A percentile compares a stretch with the other conserved stretches of the same genome.
phyloP scores from a whole-genome alignment of 345 rosid species.

The Leavenworthia alabamica region DNA sequence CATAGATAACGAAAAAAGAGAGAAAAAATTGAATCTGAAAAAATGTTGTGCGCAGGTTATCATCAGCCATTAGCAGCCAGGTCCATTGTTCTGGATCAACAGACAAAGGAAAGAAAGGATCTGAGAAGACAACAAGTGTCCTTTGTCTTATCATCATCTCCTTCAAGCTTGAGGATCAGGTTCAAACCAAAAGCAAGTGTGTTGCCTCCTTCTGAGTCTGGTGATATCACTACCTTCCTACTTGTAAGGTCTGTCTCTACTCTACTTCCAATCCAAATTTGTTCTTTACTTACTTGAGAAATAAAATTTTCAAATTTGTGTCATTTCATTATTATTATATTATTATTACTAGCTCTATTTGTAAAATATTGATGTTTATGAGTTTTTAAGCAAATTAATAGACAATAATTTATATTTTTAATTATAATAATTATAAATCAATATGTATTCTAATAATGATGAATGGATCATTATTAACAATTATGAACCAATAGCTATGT shows the following conservation, averaged over 20 bases:
- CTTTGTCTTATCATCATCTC: not conserved
- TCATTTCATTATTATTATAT: not conserved
- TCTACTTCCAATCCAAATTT: not conserved
- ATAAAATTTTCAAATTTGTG: not conserved
- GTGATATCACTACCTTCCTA: constrained; percentile 29
- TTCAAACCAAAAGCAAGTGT: constrained; percentile 11
- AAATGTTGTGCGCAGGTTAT: constrained; percentile 17
- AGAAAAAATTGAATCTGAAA: not conserved
- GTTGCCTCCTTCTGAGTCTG: constrained; percentile 32
- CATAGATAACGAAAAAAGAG: not conserved
- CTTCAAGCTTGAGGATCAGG: constrained; percentile 3
- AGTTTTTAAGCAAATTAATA: too few relatives aligned
- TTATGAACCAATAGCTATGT: too few relatives aligned
- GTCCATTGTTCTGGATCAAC: not conserved
- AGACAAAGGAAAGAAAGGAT: not conserved
- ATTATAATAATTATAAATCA: too few relatives aligned
- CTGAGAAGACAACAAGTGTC: constrained; percentile 11
- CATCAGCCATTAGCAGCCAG: not conserved
- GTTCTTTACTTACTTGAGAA: not conserved
- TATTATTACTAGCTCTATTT: too few relatives aligned
- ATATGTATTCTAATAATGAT: too few relatives aligned
- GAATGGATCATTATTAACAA: too few relatives aligned
- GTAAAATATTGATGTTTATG: too few relatives aligned
- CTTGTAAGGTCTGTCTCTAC: constrained; percentile 14
- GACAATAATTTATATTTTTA: too few relatives aligned